phyloP scores from a whole-genome alignment of 1,284 basidiomycete genomes.

The Peniophora sp. region DNA sequence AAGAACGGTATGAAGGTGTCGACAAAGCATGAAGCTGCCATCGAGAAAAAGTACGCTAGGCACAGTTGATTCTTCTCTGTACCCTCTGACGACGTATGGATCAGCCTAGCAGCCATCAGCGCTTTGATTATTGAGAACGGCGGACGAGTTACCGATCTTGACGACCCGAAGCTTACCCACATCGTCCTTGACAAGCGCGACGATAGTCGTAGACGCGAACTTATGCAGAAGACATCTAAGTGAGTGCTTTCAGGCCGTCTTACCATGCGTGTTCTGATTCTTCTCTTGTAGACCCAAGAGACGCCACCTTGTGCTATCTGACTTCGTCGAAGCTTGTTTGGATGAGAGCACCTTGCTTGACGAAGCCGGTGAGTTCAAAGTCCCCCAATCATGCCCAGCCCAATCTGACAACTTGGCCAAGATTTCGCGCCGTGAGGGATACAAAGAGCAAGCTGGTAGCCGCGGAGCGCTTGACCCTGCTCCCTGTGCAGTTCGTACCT shows the following conservation, averaged over 20 bases:
- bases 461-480: too few relatives aligned
- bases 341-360: slow-evolving; percentile 76
- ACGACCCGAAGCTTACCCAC: slow-evolving; percentile 78
- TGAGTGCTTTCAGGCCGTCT: too few relatives aligned
- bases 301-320: slow-evolving; percentile 68
- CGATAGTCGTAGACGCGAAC: slow-evolving; percentile 55
- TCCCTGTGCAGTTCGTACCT: too few relatives aligned
- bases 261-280: slow-evolving; percentile 12
- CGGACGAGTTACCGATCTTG: slow-evolving; percentile 59
- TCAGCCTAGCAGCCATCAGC: slow-evolving; percentile 50
- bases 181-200: slow-evolving; percentile 77
- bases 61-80: background rate
- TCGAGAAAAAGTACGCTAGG: slow-evolving; percentile 38
- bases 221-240: slow-evolving; percentile 68
- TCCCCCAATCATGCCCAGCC: too few relatives aligned
- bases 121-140: slow-evolving; percentile 58
- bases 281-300: slow-evolving; percentile 54
- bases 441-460: too few relatives aligned
- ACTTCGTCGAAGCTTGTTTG: slow-evolving; percentile 70
- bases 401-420: too few relatives aligned
- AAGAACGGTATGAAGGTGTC: slow-evolving; percentile 53
- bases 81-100: background rate
- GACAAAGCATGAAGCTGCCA: slow-evolving; percentile 43
- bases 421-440: too few relatives aligned
- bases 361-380: slow-evolving; percentile 67